Base-by-base conservation (phyloP, 495 filamentous ascomycete species). In the Xeromyces bisporus region DNA sequence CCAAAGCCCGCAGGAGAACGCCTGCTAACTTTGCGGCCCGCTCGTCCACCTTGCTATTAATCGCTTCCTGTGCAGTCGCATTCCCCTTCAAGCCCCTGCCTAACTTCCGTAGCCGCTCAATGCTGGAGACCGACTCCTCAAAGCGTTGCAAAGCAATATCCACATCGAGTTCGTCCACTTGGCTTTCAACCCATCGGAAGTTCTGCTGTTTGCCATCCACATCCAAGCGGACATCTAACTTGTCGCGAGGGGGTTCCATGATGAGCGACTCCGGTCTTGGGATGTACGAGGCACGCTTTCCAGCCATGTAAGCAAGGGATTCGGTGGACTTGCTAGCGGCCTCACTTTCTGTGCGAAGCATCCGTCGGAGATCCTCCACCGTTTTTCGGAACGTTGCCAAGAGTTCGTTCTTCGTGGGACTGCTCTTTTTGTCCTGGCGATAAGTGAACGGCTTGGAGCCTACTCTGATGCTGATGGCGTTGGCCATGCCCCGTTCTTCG, bases 181-280 rank as follows among this genome's bases (percentile, higher is more conserved):
- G 84, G 26, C 71, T 69, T 46, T 99, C 89, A 0, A 96, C 84
- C 80, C 81, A 93, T 13, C 89, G 78, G 11, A 99, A 64, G 42
- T 86, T 93, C 48, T 93, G 81, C 41, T 93, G 86, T 43, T 91
- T 87, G 14, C 91, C 89, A 42, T 96, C 89, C 15, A 94, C 84
- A 40, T 94, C 91, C 35, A 99, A 84, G 21, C 91, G 64, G 53
- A 93, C 69, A 28, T 71, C 71, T 0, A 71, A 60, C 16, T 58
- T 60, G 40, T 85, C 77, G 43, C 87, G 77, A 9, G 83, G 60
- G 11, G 75, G 51, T 1, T 80, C 74, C 1, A 69, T 67, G 38
- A 82, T 72, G 1, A 73, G 72, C 3, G 75, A 63, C 7, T 58
- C 55, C 2, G 43, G 30, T 37, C 48, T 50, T 16, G 47, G 42